phyloP scores from a whole-genome alignment of 495 filamentous ascomycete genomes.

The Cetradonia linearis region DNA sequence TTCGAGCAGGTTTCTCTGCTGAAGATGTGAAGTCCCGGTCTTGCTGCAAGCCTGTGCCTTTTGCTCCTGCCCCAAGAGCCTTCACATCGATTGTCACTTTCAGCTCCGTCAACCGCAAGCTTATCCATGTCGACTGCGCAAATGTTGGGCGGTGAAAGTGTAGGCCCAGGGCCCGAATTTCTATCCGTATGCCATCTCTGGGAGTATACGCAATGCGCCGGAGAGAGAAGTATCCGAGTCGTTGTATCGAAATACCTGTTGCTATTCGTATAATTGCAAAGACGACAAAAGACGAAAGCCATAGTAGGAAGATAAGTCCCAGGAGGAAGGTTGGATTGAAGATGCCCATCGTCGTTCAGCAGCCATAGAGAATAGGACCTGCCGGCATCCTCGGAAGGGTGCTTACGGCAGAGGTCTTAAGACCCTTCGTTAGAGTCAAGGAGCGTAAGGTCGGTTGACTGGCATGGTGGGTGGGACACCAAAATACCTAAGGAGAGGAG shows the following conservation, averaged over 20 bases:
- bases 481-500: background rate
- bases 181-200: slow-evolving; percentile 74
- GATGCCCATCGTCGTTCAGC: slow-evolving; percentile 42
- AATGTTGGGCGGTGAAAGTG: slow-evolving; percentile 88
- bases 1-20: slow-evolving; percentile 12
- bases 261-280: slow-evolving; percentile 88
- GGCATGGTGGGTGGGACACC: background rate
- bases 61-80: slow-evolving; percentile 40
- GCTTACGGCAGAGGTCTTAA: slow-evolving; percentile 5
- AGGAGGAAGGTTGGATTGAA: slow-evolving; percentile 70
- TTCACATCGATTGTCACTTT: slow-evolving; percentile 72
- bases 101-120: slow-evolving; percentile 73
- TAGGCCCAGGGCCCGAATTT: slow-evolving; percentile 80
- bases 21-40: slow-evolving; percentile 22
- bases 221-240: slow-evolving; percentile 83
- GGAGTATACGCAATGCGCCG: slow-evolving; percentile 82
- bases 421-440: background rate
- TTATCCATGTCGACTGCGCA: slow-evolving; percentile 94
- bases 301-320: slow-evolving; percentile 71
- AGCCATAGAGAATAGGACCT: slow-evolving; percentile 16
- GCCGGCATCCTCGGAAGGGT: slow-evolving; percentile 19
- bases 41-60: slow-evolving; percentile 28
- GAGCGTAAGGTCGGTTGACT: background rate
- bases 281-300: slow-evolving; percentile 82
- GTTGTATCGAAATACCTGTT: slow-evolving; percentile 92